These are phyloP conservation scores for Moniliophthora roreri DNA, from an alignment of 1,284 basidiomycete species.

Conservation along the genomic window DNA sequence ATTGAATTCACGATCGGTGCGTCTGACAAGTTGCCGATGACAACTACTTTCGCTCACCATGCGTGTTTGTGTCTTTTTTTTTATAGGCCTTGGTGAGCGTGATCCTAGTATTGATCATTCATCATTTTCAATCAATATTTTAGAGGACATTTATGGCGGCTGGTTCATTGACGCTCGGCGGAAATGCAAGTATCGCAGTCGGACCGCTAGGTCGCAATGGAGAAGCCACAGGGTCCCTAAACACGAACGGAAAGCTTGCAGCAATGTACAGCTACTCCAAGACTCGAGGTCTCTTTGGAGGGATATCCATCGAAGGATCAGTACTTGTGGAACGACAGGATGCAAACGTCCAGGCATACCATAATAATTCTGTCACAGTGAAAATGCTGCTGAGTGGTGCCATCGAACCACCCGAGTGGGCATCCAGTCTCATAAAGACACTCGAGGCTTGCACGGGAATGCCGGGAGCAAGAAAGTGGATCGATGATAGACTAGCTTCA, in stretches of 20 bases:
- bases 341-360: conserved; percentile 81
- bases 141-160: conserved; percentile 93
- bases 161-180: conserved; percentile 89
- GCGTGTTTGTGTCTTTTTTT: conserved; percentile 15
- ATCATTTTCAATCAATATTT: conserved; percentile 26
- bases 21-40: no score
- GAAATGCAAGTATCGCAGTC: conserved; percentile 91
- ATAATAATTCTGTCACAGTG: conserved; percentile 64
- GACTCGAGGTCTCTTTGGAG: conserved; percentile 90
- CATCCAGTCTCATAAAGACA: conserved; percentile 67
- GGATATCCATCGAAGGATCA: conserved; percentile 87
- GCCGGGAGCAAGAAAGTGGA: conserved; percentile 69
- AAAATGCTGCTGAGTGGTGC: conserved; percentile 80
- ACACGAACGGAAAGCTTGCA: conserved; percentile 84
- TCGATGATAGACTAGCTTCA: conserved; percentile 47
- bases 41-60: no score
- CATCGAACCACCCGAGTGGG: conserved; percentile 78
- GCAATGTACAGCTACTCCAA: conserved; percentile 98
- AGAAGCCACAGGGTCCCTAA: conserved; percentile 88
- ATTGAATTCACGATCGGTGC: conserved; percentile 78
- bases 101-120: no score
- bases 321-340: conserved; percentile 95
- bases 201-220: conserved; percentile 95
- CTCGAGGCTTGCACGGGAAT: conserved; percentile 73
- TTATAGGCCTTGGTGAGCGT: conserved; percentile 64